These are phyloP conservation scores for Omphalotus guepiniiformis DNA, from an alignment of 768 basidiomycete species.

Conservation along the genomic window DNA sequence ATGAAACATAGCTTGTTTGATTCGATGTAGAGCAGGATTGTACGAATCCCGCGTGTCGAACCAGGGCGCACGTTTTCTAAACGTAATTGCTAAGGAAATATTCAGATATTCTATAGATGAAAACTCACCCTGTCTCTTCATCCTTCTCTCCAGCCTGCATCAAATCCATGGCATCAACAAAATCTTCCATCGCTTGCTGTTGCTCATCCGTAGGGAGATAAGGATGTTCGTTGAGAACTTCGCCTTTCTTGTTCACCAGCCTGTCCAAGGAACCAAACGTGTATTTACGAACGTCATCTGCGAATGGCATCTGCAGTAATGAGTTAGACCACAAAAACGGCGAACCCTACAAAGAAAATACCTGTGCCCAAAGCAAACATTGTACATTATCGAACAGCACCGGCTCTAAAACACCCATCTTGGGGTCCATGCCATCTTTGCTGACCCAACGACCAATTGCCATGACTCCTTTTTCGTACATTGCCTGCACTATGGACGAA, in stretches of 20 bases:
- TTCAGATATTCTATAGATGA: not conserved
- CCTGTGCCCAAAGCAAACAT: conserved; percentile 81
- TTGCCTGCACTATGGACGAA: conserved; percentile 82
- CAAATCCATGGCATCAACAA: conserved; percentile 89
- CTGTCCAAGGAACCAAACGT: conserved; percentile 78
- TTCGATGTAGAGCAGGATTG: conserved; percentile 87
- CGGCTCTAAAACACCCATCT: conserved; percentile 78
- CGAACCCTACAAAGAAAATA: conserved; percentile 22
- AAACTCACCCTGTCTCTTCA: conserved; percentile 59
- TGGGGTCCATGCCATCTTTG: conserved; percentile 70
- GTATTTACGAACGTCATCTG: conserved; percentile 88
- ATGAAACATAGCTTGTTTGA: conserved; percentile 93
- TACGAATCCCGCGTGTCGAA: conserved; percentile 73
- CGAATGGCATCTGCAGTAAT: conserved; percentile 80
- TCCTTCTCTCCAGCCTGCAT: conserved; percentile 71
- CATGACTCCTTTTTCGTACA: conserved; percentile 59
- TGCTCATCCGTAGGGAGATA: conserved; percentile 80
- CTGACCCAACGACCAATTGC: conserved; percentile 85
- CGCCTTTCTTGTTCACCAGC: conserved; percentile 73
- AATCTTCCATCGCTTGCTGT: conserved; percentile 75
- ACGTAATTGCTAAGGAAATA: not conserved
- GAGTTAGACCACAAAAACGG: not conserved
- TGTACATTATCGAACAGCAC: conserved; percentile 63
- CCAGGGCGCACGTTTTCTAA: conserved; percentile 65
- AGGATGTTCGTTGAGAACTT: conserved; percentile 68